These are phyloP conservation scores for Alternaria sp. DNA, from an alignment of 2,329 filamentous ascomycete species.

Conservation along the genomic window DNA sequence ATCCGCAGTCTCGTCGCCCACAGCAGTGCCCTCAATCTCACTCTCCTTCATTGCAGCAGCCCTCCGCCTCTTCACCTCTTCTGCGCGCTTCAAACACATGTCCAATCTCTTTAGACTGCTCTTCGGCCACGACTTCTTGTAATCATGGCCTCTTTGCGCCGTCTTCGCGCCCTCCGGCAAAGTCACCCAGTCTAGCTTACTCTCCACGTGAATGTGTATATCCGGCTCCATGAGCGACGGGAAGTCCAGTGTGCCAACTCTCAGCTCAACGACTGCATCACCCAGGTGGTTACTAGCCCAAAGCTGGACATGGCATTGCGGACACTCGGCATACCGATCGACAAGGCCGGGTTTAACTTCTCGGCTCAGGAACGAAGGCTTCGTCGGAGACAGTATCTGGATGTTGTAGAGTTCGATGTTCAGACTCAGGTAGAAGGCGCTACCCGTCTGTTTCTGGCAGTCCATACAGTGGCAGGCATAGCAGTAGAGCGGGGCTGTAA, in stretches of 20 bases:
- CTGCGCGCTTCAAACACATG: constrained; percentile 9
- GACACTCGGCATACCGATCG: constrained; percentile 19
- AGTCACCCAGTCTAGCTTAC: constrained; percentile 38
- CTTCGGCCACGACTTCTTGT: constrained; percentile 32
- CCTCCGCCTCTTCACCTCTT: constrained; percentile 3
- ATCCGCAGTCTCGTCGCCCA: neutral
- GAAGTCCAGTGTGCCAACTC: constrained; percentile 36
- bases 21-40: too few species aligned
- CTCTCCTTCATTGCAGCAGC: neutral
- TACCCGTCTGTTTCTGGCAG: constrained; percentile 35
- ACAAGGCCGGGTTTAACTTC: neutral
- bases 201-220: constrained; percentile 34
- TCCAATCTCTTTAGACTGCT: constrained; percentile 36
- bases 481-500: constrained; percentile 37
- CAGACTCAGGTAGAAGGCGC: constrained; percentile 28
- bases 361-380: constrained; percentile 12
- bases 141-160: constrained; percentile 12
- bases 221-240: constrained; percentile 40
- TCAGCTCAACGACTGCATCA: constrained; percentile 18
- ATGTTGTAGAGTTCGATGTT: constrained; percentile 35
- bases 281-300: constrained; percentile 23
- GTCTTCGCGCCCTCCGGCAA: constrained; percentile 33
- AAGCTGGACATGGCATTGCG: constrained; percentile 27
- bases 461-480: constrained; percentile 41
- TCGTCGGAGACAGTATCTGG: constrained; percentile 17